Conservation (phyloP, 2,329 filamentous ascomycete species). For the Pseudogymnoascus destructans region DNA sequence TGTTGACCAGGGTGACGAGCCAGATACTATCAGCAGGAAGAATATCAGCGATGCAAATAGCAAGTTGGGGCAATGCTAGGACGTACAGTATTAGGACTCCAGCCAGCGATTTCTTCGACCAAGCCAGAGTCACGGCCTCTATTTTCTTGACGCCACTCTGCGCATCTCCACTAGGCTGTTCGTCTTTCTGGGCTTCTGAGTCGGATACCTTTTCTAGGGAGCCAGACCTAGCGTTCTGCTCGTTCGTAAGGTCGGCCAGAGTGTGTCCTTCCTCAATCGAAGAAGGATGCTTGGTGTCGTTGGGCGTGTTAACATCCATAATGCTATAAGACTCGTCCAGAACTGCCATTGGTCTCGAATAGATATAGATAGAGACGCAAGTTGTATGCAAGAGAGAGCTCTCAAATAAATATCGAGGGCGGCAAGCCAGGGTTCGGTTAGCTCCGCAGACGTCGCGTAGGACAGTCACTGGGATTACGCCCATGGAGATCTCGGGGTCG, state of each 20-base stretch:
- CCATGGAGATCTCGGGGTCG: not conserved
- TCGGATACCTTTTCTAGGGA: not conserved
- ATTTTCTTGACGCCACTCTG: slow-evolving; percentile 35
- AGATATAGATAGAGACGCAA: not conserved
- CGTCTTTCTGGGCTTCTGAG: slow-evolving; percentile 13
- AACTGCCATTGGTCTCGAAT: slow-evolving; percentile 5
- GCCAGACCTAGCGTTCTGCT: not conserved
- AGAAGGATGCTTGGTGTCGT: not conserved
- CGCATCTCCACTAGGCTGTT: slow-evolving; percentile 16
- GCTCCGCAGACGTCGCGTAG: not conserved
- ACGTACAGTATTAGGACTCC: slow-evolving; percentile 35
- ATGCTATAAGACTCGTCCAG: slow-evolving; percentile 8
- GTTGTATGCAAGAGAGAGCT: not conserved
- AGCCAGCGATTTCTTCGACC: slow-evolving; percentile 35
- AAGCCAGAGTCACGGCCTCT: slow-evolving; percentile 38
- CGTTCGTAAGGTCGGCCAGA: not conserved
- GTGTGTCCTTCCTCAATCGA: not conserved
- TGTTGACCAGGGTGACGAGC: slow-evolving; percentile 31
- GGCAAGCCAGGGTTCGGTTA: not conserved
- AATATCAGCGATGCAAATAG: not conserved
- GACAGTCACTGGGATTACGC: not conserved
- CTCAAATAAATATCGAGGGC: not conserved
- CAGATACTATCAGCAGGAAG: slow-evolving; percentile 30
- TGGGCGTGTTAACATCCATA: slow-evolving; percentile 7
- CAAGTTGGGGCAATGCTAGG: not conserved